These are phyloP conservation scores for Penicillium sp. DNA, from an alignment of 2,329 filamentous ascomycete species.

Conservation along the genomic window DNA sequence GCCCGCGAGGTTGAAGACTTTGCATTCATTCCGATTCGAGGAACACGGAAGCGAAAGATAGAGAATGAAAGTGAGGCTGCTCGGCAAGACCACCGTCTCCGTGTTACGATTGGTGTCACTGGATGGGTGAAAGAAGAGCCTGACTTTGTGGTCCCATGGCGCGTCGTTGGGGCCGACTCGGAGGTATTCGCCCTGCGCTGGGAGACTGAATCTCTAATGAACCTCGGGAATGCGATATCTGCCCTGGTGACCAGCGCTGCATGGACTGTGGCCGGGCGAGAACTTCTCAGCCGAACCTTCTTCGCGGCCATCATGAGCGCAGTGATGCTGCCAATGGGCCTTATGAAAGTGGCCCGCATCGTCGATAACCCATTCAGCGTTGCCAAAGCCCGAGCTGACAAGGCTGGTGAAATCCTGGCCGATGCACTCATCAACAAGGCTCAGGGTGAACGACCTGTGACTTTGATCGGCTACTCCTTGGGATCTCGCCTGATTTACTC, in stretches of 20 bases:
- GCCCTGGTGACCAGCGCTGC: slow-evolving; percentile 76
- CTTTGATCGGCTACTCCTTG: slow-evolving; percentile 77
- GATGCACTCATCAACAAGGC: slow-evolving; percentile 80
- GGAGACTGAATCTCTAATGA: slow-evolving; percentile 76
- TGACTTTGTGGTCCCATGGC: slow-evolving; percentile 77
- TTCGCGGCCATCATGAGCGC: slow-evolving; percentile 65
- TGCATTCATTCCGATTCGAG: slow-evolving; percentile 74
- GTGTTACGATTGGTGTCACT: slow-evolving; percentile 78
- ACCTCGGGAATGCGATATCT: slow-evolving; percentile 75
- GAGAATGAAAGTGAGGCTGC: slow-evolving; percentile 43
- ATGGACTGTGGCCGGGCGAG: slow-evolving; percentile 71
- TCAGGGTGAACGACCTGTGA: slow-evolving; percentile 79
- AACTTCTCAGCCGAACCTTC: slow-evolving; percentile 73
- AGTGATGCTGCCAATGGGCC: slow-evolving; percentile 68
- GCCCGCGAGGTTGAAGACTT: slow-evolving; percentile 86
- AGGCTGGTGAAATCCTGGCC: slow-evolving; percentile 76
- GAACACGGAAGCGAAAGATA: slow-evolving; percentile 48
- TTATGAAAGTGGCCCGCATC: slow-evolving; percentile 66
- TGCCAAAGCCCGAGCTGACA: slow-evolving; percentile 74
- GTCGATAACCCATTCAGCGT: slow-evolving; percentile 83
- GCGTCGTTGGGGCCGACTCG: slow-evolving; percentile 67
- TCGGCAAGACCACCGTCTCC: slow-evolving; percentile 64
- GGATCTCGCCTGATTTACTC: slow-evolving; percentile 81
- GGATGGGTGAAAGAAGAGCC: slow-evolving; percentile 77
- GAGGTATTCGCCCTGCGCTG: slow-evolving; percentile 84